Base-by-base conservation (phyloP, 805 yeast species). In the Wickerhamomyces ciferrii region DNA sequence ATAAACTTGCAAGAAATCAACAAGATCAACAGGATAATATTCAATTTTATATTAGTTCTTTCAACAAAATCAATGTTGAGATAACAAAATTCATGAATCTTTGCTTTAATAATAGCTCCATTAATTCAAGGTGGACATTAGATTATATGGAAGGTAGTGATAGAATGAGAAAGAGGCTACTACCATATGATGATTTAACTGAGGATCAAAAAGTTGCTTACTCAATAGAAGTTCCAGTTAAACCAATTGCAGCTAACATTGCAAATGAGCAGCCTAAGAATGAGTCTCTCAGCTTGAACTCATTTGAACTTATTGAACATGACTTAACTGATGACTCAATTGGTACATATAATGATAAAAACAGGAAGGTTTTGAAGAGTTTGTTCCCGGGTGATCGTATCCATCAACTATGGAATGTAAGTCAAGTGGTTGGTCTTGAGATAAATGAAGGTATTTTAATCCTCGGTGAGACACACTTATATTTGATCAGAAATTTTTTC, bases 401-500 rank as follows among this genome's bases (percentile, higher is more conserved):
- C 21, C 74, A 69, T n/a, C 78, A 78, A 14, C 65, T 89, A 17
- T 83, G 87, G 83, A 89, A 89, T 59, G 81, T 86, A 1, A 79
- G 91, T 45, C 79, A 81, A 42, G 78, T 90, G 19, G 67, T 83
- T 47, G 96, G 96, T 0, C 66, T 89, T n/a, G 87, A 82, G 27
- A 81, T 90, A 2, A 69, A 75, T 17, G 96, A 88, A 57, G 87
- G 92, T 15, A 71, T 89, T 35, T 66, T 89, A 61, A 84, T 89
- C 24, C 61, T 83, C 35, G 96, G 96, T 0, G 66, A 72, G 3
- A 68, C 71, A 5, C 82, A 84, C 55, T 53, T 87, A 9, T 90
- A 88, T 56, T 66, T 87, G 53, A 78, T 85, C 46, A 87, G 80
- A 48, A 79, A 81, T 54, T 89, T 83, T 60, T 84, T 83, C 50